Base-by-base conservation (phyloP, 1,139 yeast genomes). In the Pichia sp. region DNA sequence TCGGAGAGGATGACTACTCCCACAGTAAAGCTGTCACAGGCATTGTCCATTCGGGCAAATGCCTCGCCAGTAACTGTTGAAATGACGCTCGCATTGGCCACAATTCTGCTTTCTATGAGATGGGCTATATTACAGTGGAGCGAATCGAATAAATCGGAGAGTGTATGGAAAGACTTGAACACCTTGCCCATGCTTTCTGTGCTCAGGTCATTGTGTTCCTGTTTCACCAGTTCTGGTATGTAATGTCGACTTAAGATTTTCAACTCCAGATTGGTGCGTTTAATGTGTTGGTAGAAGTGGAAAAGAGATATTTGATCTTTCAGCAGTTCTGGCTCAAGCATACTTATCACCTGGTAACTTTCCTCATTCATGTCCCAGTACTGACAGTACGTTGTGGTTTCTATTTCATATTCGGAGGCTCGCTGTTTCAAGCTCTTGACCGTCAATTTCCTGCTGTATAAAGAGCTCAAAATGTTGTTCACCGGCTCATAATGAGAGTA, bases 401-500 rank as follows among this genome's bases (percentile, higher is more conserved):
- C 15, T 36, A 36, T 36, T 5, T 36, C 40, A 36, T 36, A 36
- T 36, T 43, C 11, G 11, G 13, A 11, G 2, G 15, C 8, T 5
- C 26, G n/a, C 3, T 50, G 45, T 11, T 40, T 45, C 41, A 55
- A 34, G 8, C 23, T 52, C 8, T 41, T 31, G 4, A 34, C 15
- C 4, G 57, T 55, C 11, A 32, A 8, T 26, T 50, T 55, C 6
- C 32, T 36, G 16, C 29, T 47, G 5, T 31, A 15, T n/a, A 50
- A 30, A 11, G 16, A 15, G 8, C 48, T 36, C 13, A 55, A 29
- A 5, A 55, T 55, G 11, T 42, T 29, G 10, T 55, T 55, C 2
- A 52, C 52, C 4, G 57, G 57, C 26, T 55, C 57, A 38, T 50
- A 55, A 3, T 52, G 54, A 6, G 57, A 55, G 40, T 45, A 49